Percentiles rank a stretch among this genome's conserved stretches.
phyloP scores from a whole-genome alignment of 108 stramenopile species.

The Nitzschia sp. region DNA sequence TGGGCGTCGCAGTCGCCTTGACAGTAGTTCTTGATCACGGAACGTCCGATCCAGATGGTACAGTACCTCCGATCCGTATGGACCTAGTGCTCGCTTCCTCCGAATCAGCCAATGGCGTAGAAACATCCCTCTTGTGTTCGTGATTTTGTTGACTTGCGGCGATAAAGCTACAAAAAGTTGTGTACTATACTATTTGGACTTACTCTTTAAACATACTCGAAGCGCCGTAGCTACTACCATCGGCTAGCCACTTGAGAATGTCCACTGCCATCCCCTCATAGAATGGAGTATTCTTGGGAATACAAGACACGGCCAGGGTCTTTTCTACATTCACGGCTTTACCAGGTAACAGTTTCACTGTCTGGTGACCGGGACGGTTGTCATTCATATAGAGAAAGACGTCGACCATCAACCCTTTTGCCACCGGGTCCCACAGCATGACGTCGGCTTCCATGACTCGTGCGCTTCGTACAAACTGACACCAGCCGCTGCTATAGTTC shows the following conservation, averaged over 20 bases:
- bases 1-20: neutral
- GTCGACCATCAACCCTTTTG: slow-evolving; percentile 33
- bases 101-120: too few relatives aligned
- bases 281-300: slow-evolving; percentile 34
- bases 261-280: slow-evolving; percentile 32
- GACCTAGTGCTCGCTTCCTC: too few relatives aligned
- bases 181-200: too few relatives aligned
- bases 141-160: too few relatives aligned
- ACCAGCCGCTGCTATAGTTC: slow-evolving; percentile 37
- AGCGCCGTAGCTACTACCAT: slow-evolving; percentile 22
- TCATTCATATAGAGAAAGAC: slow-evolving; percentile 31
- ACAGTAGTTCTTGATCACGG: too few relatives aligned
- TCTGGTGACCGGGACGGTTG: slow-evolving; percentile 8
- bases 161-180: too few relatives aligned
- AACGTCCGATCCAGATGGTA: too few relatives aligned
- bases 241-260: slow-evolving; percentile 27
- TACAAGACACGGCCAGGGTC: slow-evolving; percentile 20
- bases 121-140: too few relatives aligned
- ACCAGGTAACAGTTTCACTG: slow-evolving; percentile 13
- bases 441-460: slow-evolving; percentile 13
- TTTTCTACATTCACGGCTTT: slow-evolving; percentile 15
- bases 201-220: slow-evolving; percentile 20
- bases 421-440: slow-evolving; percentile 23
- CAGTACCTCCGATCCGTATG: too few relatives aligned
- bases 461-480: slow-evolving; percentile 34